A percentile compares a stretch with the other conserved stretches of the same genome.
phyloP scores from a whole-genome alignment of 2,329 filamentous ascomycete species.

The Apiospora marii region DNA sequence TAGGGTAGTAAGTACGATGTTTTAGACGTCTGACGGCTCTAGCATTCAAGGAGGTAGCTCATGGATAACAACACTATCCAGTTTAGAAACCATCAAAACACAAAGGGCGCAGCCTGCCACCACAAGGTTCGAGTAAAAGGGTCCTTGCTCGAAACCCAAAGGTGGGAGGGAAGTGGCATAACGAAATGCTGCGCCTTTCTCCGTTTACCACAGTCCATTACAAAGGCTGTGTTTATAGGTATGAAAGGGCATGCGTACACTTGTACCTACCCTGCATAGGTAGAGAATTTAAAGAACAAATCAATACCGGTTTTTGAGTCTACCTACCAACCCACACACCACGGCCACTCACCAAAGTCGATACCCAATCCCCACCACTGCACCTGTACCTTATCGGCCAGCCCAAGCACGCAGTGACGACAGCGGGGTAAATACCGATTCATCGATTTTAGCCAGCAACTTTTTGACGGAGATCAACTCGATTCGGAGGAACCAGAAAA shows the following conservation, averaged over 20 bases:
- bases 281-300: not conserved
- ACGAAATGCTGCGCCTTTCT: not conserved
- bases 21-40: no score
- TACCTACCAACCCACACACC: not conserved
- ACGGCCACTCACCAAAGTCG: not conserved
- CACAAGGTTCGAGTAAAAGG: not conserved
- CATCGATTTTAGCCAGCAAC: conserved; percentile 10
- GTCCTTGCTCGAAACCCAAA: not conserved
- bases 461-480: not conserved
- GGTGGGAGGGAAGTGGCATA: not conserved
- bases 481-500: not conserved
- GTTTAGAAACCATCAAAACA: no score
- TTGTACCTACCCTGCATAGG: no score
- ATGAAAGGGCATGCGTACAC: not conserved
- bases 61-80: no score
- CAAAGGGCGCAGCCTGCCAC: no score
- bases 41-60: no score
- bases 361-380: not conserved
- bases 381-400: not conserved
- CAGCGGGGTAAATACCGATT: conserved; percentile 20
- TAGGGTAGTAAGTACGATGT: no score
- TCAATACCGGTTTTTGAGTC: not conserved
- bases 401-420: conserved; percentile 15
- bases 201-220: not conserved
- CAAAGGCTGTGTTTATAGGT: not conserved